Evolutionary conservation across 1,284 basidiomycete genomes (phyloP).

Genomic region (Ceratobasidium sp.): DNA sequence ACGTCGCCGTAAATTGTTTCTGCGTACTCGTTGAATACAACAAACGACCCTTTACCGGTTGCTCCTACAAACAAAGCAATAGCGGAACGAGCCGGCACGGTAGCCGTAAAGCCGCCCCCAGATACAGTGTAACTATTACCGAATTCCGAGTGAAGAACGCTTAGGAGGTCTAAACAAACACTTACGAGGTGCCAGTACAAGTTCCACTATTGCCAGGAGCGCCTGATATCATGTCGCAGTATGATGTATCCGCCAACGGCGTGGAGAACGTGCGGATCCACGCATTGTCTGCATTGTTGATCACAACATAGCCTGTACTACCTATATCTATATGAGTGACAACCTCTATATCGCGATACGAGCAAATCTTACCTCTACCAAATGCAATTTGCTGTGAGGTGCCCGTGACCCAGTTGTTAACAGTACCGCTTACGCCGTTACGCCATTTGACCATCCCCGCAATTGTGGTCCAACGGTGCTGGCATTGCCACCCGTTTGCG

Average conservation of each 20-base stretch:
- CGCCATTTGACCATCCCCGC: constrained; percentile 74
- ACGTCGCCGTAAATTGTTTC: constrained; percentile 40
- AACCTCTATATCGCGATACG: not conserved
- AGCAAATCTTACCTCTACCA: constrained; percentile 62
- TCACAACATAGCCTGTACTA: constrained; percentile 69
- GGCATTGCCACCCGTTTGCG: constrained; percentile 64
- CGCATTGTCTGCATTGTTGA: constrained; percentile 70
- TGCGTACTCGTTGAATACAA: constrained; percentile 40
- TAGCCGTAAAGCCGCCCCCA: constrained; percentile 67
- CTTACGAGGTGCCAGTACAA: constrained; percentile 68
- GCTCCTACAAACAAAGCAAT: constrained; percentile 71
- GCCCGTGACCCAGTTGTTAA: constrained; percentile 69
- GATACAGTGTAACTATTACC: constrained; percentile 65
- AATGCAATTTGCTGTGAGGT: constrained; percentile 72
- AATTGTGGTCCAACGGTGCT: constrained; percentile 72
- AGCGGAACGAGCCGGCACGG: constrained; percentile 67
- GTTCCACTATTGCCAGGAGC: constrained; percentile 54
- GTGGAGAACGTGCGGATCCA: constrained; percentile 71
- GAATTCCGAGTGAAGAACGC: not conserved
- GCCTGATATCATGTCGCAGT: constrained; percentile 75
- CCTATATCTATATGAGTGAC: not conserved
- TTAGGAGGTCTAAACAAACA: constrained; percentile 41
- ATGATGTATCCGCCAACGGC: constrained; percentile 67
- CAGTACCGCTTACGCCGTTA: constrained; percentile 65
- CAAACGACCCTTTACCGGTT: constrained; percentile 6